A percentile compares a stretch with the other conserved stretches of the same genome.
Evolutionary conservation across 2,329 filamentous ascomycete species (phyloP).

Genomic region (Diaporthe velutina): DNA sequence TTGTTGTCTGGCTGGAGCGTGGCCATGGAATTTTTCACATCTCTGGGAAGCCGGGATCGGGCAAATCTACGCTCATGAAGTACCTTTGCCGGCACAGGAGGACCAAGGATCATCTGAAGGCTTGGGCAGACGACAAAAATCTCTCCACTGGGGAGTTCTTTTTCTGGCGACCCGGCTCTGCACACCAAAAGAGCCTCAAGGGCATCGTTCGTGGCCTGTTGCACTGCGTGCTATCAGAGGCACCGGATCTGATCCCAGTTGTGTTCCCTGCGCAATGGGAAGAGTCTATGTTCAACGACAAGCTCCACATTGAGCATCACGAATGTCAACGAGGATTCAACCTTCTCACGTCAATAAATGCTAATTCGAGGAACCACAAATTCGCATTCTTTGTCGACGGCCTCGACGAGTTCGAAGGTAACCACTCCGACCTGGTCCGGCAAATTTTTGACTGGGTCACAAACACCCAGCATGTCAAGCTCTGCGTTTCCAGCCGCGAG

Average conservation of each 20-base stretch:
- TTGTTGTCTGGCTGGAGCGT: not conserved
- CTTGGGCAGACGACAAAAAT: not conserved
- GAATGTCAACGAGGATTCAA: conserved; percentile 8
- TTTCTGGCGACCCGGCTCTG: conserved; percentile 6
- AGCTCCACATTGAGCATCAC: not conserved
- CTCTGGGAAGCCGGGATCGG: not conserved
- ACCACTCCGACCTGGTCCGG: not conserved
- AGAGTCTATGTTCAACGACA: conserved; percentile 6
- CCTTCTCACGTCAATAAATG: not conserved
- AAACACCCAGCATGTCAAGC: not conserved
- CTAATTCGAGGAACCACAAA: not conserved
- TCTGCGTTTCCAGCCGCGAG: not conserved
- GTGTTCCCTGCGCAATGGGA: conserved; percentile 11
- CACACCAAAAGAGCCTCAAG: not conserved
- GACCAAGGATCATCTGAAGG: not conserved
- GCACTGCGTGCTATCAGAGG: conserved; percentile 6
- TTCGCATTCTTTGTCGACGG: conserved; percentile 14
- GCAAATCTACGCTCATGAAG: conserved; percentile 8
- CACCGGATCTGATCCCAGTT: not conserved
- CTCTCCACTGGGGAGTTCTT: not conserved
- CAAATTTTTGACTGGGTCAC: conserved; percentile 3
- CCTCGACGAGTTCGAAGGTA: conserved; percentile 10
- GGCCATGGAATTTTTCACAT: not conserved
- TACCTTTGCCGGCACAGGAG: not conserved
- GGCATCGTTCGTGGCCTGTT: not conserved